phyloP scores from a whole-genome alignment of 1,284 basidiomycete genomes.

The Amylostereum areolatum region DNA sequence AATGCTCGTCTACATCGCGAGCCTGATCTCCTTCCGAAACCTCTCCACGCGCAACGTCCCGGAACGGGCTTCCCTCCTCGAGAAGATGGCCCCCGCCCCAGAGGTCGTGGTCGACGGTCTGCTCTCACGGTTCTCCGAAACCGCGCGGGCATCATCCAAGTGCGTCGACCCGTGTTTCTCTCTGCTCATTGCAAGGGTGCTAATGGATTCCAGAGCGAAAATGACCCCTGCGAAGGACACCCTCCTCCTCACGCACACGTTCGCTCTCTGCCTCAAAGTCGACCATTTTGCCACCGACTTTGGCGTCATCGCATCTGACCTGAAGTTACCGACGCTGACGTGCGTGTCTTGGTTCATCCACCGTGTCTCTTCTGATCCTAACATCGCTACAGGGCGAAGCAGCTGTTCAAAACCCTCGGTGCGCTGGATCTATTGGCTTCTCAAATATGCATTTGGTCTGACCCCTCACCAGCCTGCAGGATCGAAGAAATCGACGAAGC shows the following conservation, averaged over 20 bases:
- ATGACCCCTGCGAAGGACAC: conserved; percentile 68
- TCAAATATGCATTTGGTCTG: background rate
- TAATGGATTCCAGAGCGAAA: conserved; percentile 39
- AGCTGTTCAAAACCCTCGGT: conserved; percentile 29
- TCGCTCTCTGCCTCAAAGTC: conserved; percentile 72
- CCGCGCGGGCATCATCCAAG: conserved; percentile 54
- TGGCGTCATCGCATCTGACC: conserved; percentile 62
- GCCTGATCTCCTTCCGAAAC: conserved; percentile 63
- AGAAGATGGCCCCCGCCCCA: conserved; percentile 57
- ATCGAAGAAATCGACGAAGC: conserved; percentile 50
- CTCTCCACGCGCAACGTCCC: conserved; percentile 27
- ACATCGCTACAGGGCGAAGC: conserved; percentile 17
- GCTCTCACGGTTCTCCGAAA: conserved; percentile 77
- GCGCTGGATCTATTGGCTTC: conserved; percentile 2
- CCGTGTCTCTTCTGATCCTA: conserved; percentile 7
- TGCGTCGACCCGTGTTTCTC: conserved; percentile 26
- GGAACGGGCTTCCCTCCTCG: conserved; percentile 44
- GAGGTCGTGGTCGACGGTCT: conserved; percentile 67
- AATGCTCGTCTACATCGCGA: conserved; percentile 73
- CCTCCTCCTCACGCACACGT: conserved; percentile 70
- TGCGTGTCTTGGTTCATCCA: conserved; percentile 29
- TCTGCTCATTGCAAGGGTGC: background rate
- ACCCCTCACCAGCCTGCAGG: conserved; percentile 54
- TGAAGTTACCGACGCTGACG: conserved; percentile 67
- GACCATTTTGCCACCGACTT: conserved; percentile 75